A percentile compares a stretch with the other conserved stretches of the same genome.
phyloP scores from a whole-genome alignment of 139 green algal species.

The Chlamydomonas sp. region DNA sequence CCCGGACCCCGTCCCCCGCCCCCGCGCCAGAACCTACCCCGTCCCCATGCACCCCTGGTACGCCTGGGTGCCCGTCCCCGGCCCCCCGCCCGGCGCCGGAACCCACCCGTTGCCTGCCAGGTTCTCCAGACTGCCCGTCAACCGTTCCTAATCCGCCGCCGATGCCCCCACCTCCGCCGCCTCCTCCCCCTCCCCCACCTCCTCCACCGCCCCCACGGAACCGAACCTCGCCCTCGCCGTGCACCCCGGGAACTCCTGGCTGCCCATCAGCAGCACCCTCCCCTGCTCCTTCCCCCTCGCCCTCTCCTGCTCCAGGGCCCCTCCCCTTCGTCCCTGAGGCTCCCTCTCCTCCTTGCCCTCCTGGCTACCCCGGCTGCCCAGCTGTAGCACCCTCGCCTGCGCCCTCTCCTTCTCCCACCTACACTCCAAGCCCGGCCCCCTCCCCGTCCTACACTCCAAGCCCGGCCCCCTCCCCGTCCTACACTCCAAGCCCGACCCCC shows the following conservation, averaged over 20 bases:
- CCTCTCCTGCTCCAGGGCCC: not conserved
- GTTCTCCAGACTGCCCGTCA: not conserved
- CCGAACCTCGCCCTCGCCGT: not conserved
- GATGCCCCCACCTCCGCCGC: not conserved
- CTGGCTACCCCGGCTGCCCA: too few species aligned
- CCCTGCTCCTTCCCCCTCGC: not conserved
- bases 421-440: too few species aligned
- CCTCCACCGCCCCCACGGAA: not conserved
- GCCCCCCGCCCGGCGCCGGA: too few species aligned
- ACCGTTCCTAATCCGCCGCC: not conserved
- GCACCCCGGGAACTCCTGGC: not conserved
- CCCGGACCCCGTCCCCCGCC: too few species aligned
- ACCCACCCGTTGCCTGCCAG: too few species aligned
- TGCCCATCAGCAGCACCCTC: not conserved
- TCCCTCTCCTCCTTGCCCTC: not conserved
- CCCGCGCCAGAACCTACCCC: not conserved
- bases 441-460: too few species aligned
- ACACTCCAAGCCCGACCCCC: too few species aligned
- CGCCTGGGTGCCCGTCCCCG: too few species aligned
- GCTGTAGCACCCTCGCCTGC: not conserved
- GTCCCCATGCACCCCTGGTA: not conserved
- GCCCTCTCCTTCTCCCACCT: not conserved
- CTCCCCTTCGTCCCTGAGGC: not conserved
- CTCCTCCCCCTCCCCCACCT: not conserved
- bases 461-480: too few species aligned